phyloP scores from a whole-genome alignment of 768 basidiomycete species.

The Lentinula detonsa region DNA sequence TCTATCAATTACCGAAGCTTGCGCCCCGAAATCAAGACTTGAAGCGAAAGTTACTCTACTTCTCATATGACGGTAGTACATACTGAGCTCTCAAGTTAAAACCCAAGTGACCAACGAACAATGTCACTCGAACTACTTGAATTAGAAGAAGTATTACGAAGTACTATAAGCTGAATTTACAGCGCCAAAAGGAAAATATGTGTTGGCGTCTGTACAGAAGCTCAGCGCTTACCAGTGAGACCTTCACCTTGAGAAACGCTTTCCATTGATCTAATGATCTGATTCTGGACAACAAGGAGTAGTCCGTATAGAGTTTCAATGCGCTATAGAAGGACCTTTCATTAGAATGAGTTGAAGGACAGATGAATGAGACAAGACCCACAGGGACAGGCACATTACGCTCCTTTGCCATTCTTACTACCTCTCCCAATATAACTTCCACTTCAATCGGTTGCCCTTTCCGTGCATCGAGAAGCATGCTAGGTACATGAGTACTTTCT shows the following conservation, averaged over 20 bases:
- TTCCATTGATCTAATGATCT: conserved; percentile 37
- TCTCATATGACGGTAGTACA: no score
- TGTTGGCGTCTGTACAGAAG: no score
- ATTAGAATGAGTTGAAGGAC: not conserved
- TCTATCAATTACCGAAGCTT: no score
- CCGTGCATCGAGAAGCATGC: conserved; percentile 58
- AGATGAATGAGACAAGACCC: conserved; percentile 16
- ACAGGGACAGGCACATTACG: conserved; percentile 44
- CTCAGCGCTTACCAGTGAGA: no score
- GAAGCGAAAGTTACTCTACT: no score
- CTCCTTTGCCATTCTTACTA: conserved; percentile 46
- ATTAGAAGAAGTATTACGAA: no score
- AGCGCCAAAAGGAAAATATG: no score
- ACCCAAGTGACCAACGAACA: no score
- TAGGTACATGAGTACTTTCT: conserved; percentile 42
- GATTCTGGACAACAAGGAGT: conserved; percentile 55
- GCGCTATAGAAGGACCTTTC: conserved; percentile 28
- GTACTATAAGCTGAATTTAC: no score
- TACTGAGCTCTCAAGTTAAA: no score
- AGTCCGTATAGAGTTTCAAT: conserved; percentile 57
- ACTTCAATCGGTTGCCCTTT: conserved; percentile 57
- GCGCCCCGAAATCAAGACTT: no score
- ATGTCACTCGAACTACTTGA: no score
- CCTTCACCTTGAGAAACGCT: not conserved
- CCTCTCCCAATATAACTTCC: conserved; percentile 59